phyloP scores from a whole-genome alignment of 176 grass and related monocot species.

The Themeda triandra region DNA sequence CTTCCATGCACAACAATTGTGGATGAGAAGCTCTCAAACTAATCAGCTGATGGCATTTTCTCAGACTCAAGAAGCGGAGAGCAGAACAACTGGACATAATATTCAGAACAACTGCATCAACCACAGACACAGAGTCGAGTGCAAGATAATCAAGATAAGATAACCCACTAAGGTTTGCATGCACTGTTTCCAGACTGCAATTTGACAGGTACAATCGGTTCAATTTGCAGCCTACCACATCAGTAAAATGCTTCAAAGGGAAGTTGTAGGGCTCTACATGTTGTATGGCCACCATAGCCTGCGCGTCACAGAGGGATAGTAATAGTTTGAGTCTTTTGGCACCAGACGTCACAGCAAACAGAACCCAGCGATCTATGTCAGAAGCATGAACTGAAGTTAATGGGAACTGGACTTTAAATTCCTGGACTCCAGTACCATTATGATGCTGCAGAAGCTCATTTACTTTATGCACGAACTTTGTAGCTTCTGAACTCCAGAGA shows the following conservation, averaged over 20 bases:
- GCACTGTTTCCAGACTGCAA: background rate
- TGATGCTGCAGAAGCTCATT: background rate
- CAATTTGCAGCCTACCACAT: background rate
- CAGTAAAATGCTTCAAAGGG: background rate
- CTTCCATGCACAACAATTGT: background rate
- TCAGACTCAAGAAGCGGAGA: no score
- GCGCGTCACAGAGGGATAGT: background rate
- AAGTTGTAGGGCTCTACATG: background rate
- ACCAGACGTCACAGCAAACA: background rate
- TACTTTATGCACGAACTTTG: constrained; percentile 4
- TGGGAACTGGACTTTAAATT: background rate
- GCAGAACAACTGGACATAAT: no score
- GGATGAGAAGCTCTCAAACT: no score
- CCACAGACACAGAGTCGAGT: background rate
- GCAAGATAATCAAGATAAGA: background rate
- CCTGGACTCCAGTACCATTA: background rate
- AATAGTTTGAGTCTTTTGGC: background rate
- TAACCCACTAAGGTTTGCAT: constrained; percentile 22
- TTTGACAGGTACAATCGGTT: background rate
- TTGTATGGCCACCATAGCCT: background rate
- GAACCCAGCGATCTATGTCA: background rate
- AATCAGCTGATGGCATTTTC: no score
- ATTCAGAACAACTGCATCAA: no score
- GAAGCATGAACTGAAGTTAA: constrained; percentile 11
- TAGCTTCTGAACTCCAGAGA: background rate